These are phyloP conservation scores for Xylaria hypoxylon DNA, from an alignment of 2,329 filamentous ascomycete genomes.

Conservation along the genomic window DNA sequence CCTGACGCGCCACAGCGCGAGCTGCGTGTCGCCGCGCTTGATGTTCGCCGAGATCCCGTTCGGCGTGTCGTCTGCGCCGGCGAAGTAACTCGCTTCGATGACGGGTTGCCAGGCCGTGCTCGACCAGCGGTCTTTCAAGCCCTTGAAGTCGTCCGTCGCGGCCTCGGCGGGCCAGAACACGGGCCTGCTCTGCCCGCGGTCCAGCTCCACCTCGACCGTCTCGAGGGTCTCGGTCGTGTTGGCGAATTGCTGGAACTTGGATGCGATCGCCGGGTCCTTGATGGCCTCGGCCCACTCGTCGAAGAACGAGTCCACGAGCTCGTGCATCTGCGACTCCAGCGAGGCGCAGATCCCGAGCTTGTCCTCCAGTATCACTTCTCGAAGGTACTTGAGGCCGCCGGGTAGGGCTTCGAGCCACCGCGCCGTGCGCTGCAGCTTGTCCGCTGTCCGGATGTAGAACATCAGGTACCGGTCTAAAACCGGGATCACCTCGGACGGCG, in stretches of 20 bases:
- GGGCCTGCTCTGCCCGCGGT: constrained; percentile 79
- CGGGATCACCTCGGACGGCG: constrained; percentile 82
- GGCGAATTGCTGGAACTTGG: constrained; percentile 83
- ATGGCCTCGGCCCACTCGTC: constrained; percentile 93
- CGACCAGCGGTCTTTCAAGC: constrained; percentile 71
- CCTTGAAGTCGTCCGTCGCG: constrained; percentile 77
- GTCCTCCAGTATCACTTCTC: constrained; percentile 85
- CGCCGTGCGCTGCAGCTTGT: constrained; percentile 89
- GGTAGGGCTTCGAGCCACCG: constrained; percentile 88
- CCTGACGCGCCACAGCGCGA: constrained; percentile 85
- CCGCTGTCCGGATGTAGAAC: constrained; percentile 93
- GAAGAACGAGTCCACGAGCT: constrained; percentile 85
- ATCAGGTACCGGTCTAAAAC: constrained; percentile 90
- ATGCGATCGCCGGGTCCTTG: constrained; percentile 72
- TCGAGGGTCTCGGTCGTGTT: constrained; percentile 81
- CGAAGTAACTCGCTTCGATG: constrained; percentile 76
- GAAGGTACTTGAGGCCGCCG: constrained; percentile 84
- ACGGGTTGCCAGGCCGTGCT: constrained; percentile 82
- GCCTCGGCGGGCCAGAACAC: constrained; percentile 79
- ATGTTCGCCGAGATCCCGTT: constrained; percentile 81
- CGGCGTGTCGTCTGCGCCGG: constrained; percentile 68
- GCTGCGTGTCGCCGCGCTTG: constrained; percentile 88
- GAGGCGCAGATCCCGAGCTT: constrained; percentile 86
- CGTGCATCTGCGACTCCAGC: constrained; percentile 88
- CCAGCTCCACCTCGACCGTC: constrained; percentile 75